A percentile compares a stretch with the other conserved stretches of the same genome.
phyloP scores from a whole-genome alignment of 2,329 filamentous ascomycete genomes.

The Aphanoascus verrucosus region DNA sequence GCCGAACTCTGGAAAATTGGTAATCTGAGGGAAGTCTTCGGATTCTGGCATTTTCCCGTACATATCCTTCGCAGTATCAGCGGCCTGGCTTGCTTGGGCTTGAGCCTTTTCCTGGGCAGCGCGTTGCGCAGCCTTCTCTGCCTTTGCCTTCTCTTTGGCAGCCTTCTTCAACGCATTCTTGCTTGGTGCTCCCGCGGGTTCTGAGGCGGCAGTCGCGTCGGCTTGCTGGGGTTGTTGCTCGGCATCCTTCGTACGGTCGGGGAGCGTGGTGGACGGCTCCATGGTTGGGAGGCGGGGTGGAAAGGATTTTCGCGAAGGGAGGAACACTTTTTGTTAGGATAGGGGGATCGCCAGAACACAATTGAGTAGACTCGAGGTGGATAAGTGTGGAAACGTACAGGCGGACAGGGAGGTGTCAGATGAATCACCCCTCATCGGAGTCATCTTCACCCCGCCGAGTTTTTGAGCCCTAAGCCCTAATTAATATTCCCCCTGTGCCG shows the following conservation, averaged over 20 bases:
- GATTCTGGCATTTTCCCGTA: conserved; percentile 62
- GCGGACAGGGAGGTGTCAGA: neutral
- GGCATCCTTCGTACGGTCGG: conserved; percentile 12
- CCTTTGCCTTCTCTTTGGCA: conserved; percentile 82
- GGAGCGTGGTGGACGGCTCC: conserved; percentile 15
- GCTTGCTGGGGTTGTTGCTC: conserved; percentile 15
- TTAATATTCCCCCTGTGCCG: neutral
- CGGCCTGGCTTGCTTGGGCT: conserved; percentile 54
- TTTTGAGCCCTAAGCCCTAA: conserved; percentile 10
- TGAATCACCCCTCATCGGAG: conserved; percentile 6
- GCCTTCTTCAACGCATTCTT: conserved; percentile 81
- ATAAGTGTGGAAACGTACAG: neutral
- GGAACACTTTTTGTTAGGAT: neutral
- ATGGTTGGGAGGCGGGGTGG: conserved; percentile 9
- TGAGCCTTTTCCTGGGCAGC: conserved; percentile 66
- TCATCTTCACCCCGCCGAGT: conserved; percentile 2
- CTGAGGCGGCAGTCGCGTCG: conserved; percentile 27
- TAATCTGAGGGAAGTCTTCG: conserved; percentile 50
- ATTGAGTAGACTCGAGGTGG: neutral
- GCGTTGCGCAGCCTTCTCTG: conserved; percentile 58
- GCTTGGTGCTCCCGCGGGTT: conserved; percentile 44
- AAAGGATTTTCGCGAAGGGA: too few species aligned
- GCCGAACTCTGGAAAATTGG: conserved; percentile 41
- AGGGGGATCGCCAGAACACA: neutral
- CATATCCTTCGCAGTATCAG: conserved; percentile 54